Conservation (phyloP, 2,329 filamentous ascomycete species). For the Phyllosticta citriasiana region DNA sequence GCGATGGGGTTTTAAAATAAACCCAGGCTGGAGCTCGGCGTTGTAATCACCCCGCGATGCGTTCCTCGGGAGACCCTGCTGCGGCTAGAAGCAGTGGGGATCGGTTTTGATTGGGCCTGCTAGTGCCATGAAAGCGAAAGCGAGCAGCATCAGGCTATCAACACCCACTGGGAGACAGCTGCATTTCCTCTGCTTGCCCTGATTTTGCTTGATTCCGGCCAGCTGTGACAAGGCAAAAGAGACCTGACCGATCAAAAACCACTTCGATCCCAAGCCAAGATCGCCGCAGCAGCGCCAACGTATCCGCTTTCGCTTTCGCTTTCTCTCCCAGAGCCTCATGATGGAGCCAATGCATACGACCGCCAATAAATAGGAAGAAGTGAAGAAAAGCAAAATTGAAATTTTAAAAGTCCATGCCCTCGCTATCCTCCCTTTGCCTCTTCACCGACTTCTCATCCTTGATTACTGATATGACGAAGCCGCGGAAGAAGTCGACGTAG, state of each 20-base stretch:
- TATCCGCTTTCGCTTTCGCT: not conserved
- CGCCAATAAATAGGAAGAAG: not conserved
- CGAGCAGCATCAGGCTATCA: not conserved
- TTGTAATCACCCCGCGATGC: not conserved
- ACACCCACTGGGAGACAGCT: not conserved
- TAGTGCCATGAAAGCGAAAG: not conserved
- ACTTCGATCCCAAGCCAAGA: not conserved
- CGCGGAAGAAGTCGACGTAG: conserved; percentile 81
- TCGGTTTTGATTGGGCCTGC: not conserved
- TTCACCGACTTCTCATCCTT: conserved; percentile 55
- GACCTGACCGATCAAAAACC: not conserved
- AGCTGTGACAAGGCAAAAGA: not conserved
- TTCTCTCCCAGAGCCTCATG: not conserved
- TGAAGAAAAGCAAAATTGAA: not conserved
- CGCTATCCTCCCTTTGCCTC: conserved; percentile 46
- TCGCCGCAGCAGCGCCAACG: not conserved
- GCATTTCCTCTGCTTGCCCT: not conserved
- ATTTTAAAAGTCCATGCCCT: conserved; percentile 56
- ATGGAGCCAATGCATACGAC: not conserved
- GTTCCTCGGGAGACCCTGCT: not conserved
- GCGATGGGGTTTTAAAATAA: not conserved
- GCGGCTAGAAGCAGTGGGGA: not conserved
- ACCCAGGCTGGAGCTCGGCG: not conserved
- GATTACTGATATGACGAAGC: conserved; percentile 67
- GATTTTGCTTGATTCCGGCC: not conserved